Evolutionary conservation across 2,329 filamentous ascomycete genomes (phyloP).

Genomic region (Rutstroemia sp.): DNA sequence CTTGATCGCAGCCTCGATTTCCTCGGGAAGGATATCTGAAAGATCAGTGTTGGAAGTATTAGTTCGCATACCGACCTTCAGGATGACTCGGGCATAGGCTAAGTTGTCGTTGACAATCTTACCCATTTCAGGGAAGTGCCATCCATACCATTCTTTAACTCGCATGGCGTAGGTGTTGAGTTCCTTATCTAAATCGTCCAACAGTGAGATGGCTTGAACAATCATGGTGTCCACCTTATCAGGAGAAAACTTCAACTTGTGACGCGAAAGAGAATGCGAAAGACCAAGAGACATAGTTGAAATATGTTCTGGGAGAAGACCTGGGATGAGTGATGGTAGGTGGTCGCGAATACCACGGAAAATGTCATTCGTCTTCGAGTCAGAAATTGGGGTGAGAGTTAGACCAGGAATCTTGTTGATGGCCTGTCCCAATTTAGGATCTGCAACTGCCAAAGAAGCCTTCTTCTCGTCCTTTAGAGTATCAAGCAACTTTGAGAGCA

Average conservation of each 20-base stretch:
- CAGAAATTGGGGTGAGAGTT: constrained; percentile 75
- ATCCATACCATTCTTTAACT: constrained; percentile 99
- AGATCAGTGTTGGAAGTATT: constrained; percentile 73
- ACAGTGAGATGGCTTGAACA: constrained; percentile 86
- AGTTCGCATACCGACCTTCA: constrained; percentile 82
- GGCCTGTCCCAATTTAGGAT: constrained; percentile 83
- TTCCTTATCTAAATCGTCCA: constrained; percentile 98
- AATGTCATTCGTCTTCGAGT: constrained; percentile 76
- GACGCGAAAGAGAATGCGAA: constrained; percentile 90
- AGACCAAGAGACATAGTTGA: constrained; percentile 94
- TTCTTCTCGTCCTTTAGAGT: constrained; percentile 97
- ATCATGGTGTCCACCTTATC: constrained; percentile 99
- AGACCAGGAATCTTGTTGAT: constrained; percentile 89
- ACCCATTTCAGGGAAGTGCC: constrained; percentile 98
- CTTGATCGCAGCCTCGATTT: constrained; percentile 88
- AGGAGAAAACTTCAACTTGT: constrained; percentile 97
- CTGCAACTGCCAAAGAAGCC: constrained; percentile 85
- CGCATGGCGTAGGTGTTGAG: constrained; percentile 98
- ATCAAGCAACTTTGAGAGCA: constrained; percentile 75
- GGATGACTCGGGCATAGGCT: constrained; percentile 82
- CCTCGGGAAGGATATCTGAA: constrained; percentile 86
- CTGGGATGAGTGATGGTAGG: constrained; percentile 82
- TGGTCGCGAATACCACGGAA: constrained; percentile 93
- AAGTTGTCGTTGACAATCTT: constrained; percentile 97
- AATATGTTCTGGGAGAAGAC: constrained; percentile 75